Base-by-base conservation (phyloP, 805 yeast species). In the Candida pini region DNA sequence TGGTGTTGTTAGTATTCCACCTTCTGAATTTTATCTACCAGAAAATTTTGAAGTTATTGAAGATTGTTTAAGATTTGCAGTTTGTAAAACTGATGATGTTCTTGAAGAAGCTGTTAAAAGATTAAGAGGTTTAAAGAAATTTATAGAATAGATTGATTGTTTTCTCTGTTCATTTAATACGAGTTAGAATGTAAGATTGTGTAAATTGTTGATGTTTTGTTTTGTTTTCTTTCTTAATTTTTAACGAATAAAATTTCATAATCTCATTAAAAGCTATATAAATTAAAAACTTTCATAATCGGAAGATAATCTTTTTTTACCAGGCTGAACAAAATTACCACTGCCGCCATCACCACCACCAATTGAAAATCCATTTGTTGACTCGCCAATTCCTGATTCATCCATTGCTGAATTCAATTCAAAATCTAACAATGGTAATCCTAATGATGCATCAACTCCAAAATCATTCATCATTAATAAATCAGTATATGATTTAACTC, bases 1-100 rank as follows among this genome's bases (percentile, higher is more conserved):
- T 38, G 98, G 98, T 9, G 94, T 92, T 26, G 97, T 92, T 15
- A 82, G 95, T 4, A 92, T 92, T 44, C 98, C 98, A 9, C 97
- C 97, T 19, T 82, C 96, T n/a, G 97, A 90, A 60, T 92, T 92
- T 53, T 77, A 85, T 51, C 71, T 78, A 28, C 73, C 77, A 8
- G 78, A 74, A 40, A 78, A 82, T 45, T 88, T 83, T 21, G 66
- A 73, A 36, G 76, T 80, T 13, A 88, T 90, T 36, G 95, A 89
- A 54, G 80, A 85, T 48, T 75, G 87, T 54, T 66, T 92, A 41
- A 78, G 98, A 54, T 89, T 92, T 58, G 97, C 98, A 12, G 94
- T 92, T 14, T 92, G 98, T 69, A 92, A 92, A 64, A 96, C 84
- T 49, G 94, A 92, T 54, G 70, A 65, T 4, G 69, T 85, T 39